Evolutionary conservation across 208 protist species (phyloP).

Genomic region (Trypanosoma avium): DNA sequence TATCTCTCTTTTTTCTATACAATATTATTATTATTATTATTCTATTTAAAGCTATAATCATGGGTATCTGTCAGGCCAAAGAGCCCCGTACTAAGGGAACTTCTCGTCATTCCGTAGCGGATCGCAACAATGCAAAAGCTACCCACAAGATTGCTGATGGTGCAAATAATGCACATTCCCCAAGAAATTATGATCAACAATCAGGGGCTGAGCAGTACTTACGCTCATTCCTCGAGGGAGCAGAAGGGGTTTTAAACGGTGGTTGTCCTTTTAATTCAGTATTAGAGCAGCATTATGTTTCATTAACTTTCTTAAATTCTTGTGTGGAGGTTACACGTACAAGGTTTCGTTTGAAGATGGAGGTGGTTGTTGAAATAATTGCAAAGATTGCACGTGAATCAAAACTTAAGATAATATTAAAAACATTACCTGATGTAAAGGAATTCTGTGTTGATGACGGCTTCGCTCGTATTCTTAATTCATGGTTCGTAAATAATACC

Average conservation of each 20-base stretch:
- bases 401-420: constrained; percentile 58
- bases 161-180: neutral
- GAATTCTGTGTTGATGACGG: constrained; percentile 83
- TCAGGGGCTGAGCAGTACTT: constrained; percentile 50
- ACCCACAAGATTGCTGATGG: neutral
- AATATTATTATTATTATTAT: neutral
- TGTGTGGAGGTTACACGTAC: constrained; percentile 77
- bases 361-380: constrained; percentile 39
- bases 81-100: constrained; percentile 3
- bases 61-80: constrained; percentile 23
- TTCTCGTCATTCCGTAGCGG: neutral
- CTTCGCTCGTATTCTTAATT: constrained; percentile 76
- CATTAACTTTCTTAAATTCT: constrained; percentile 81
- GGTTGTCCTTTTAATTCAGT: constrained; percentile 33
- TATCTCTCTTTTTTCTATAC: constrained; percentile 6
- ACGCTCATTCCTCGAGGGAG: constrained; percentile 51
- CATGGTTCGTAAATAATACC: constrained; percentile 71
- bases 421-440: constrained; percentile 47
- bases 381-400: constrained; percentile 28
- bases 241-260: constrained; percentile 53
- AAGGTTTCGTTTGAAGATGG: constrained; percentile 80
- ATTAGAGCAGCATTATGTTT: constrained; percentile 54
- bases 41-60: constrained; percentile 20
- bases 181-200: constrained; percentile 18
- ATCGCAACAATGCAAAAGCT: neutral